Conservation (phyloP, 352 stramenopile species). For the Phytopythium ostracodes region DNA sequence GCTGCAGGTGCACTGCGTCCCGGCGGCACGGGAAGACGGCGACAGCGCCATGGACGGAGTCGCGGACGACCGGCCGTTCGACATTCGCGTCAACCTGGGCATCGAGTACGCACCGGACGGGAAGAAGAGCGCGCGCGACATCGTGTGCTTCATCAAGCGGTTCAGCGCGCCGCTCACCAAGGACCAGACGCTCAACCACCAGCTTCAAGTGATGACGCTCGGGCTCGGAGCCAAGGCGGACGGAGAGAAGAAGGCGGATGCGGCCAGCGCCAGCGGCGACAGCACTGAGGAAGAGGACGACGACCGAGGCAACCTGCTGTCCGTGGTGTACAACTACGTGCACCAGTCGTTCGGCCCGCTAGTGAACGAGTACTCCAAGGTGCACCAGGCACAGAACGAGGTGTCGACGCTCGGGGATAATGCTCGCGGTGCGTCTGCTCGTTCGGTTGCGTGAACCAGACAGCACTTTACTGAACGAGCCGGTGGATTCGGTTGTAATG, state of each 20-base stretch:
- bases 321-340: constrained; percentile 87
- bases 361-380: constrained; percentile 83
- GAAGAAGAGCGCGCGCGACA: constrained; percentile 65
- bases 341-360: constrained; percentile 86
- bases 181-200: constrained; percentile 70
- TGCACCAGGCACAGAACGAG: constrained; percentile 72
- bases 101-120: constrained; percentile 58
- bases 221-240: constrained; percentile 44
- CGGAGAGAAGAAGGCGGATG: constrained; percentile 21
- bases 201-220: constrained; percentile 87
- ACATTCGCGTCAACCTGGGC: constrained; percentile 70
- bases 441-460: neutral
- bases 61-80: constrained; percentile 12
- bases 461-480: no score
- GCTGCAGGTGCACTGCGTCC: constrained; percentile 72
- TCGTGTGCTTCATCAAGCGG: constrained; percentile 88
- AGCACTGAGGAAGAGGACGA: constrained; percentile 61
- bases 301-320: constrained; percentile 63
- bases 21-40: constrained; percentile 19
- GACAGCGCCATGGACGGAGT: constrained; percentile 21
- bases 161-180: constrained; percentile 57
- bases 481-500: neutral
- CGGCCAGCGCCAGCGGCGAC: constrained; percentile 41
- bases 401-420: constrained; percentile 58
- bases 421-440: constrained; percentile 32